phyloP scores from a whole-genome alignment of 306 rosid genomes.

The Echinosophora koreensis region DNA sequence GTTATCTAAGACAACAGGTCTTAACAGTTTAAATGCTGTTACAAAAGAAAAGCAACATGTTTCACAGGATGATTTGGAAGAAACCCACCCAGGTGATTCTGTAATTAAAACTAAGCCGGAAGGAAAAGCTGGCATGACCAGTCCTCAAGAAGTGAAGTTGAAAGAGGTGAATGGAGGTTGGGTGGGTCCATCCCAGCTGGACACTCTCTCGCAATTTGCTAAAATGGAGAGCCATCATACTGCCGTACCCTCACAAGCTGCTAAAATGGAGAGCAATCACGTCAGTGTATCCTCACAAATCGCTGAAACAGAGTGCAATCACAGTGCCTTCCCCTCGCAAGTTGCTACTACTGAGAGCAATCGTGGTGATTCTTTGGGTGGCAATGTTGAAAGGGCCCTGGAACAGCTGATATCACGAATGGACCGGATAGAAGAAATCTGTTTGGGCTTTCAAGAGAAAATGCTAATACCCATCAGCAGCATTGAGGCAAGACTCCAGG shows the following conservation, averaged over 20 bases:
- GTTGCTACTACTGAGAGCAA: constrained; percentile 49
- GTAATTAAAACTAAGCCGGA: constrained; percentile 50
- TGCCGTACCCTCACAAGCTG: constrained; percentile 24
- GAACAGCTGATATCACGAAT: constrained; percentile 75
- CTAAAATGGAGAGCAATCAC: constrained; percentile 44
- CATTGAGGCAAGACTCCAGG: constrained; percentile 87
- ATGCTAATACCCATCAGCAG: constrained; percentile 76
- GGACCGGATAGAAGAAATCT: constrained; percentile 72
- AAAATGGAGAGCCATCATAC: constrained; percentile 49
- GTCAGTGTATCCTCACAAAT: not conserved
- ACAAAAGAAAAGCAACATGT: constrained; percentile 50
- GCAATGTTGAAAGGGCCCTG: constrained; percentile 59
- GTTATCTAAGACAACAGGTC: constrained; percentile 67
- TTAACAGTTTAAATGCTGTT: constrained; percentile 49
- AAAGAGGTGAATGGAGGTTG: constrained; percentile 52
- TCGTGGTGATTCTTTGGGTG: constrained; percentile 41
- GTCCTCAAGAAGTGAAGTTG: constrained; percentile 49
- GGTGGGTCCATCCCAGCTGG: constrained; percentile 47
- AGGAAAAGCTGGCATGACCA: constrained; percentile 47
- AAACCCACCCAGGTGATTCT: constrained; percentile 46
- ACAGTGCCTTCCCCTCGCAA: constrained; percentile 42
- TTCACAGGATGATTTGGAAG: constrained; percentile 43
- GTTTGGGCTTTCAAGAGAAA: constrained; percentile 85
- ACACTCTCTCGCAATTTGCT: constrained; percentile 49
- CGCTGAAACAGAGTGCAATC: not conserved